phyloP scores from a whole-genome alignment of 2,329 filamentous ascomycete species.

The Aspergillus carbonarius region DNA sequence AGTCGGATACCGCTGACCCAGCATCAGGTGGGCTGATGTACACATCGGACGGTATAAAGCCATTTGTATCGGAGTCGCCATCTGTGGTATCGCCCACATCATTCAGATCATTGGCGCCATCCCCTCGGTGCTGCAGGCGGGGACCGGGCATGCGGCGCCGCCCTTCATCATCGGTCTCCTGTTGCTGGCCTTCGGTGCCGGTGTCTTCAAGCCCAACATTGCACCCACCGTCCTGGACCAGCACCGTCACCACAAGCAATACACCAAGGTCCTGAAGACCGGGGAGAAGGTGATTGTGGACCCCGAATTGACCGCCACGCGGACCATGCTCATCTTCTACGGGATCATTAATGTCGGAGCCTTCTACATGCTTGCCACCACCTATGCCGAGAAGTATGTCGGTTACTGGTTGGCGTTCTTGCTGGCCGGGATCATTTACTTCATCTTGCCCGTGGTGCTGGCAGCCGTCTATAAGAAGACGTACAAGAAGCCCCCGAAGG shows the following conservation, averaged over 20 bases:
- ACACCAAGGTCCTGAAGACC: conserved; percentile 44
- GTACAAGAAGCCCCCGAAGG: conserved; percentile 31
- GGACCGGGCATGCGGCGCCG: conserved; percentile 30
- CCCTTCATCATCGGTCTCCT: conserved; percentile 44
- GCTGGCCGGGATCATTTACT: conserved; percentile 32
- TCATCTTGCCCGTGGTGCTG: conserved; percentile 37
- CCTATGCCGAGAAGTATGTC: conserved; percentile 44
- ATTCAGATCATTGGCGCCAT: conserved; percentile 36
- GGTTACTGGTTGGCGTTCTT: conserved; percentile 41
- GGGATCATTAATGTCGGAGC: conserved; percentile 34
- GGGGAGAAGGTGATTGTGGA: conserved; percentile 51
- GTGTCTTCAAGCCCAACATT: conserved; percentile 44
- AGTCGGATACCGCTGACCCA: not conserved
- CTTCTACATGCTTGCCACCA: conserved; percentile 38
- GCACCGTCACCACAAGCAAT: conserved; percentile 37
- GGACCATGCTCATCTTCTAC: conserved; percentile 40
- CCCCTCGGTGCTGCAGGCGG: conserved; percentile 43
- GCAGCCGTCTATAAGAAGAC: conserved; percentile 35
- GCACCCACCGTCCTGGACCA: conserved; percentile 48
- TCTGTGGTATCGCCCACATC: conserved; percentile 40
- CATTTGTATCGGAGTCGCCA: conserved; percentile 39
- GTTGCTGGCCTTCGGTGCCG: conserved; percentile 40
- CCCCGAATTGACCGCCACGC: conserved; percentile 45
- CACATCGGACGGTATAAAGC: conserved; percentile 31
- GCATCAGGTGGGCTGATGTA: conserved; percentile 24